Conservation (phyloP, 306 rosid species). For the Arachis hypogaea region DNA sequence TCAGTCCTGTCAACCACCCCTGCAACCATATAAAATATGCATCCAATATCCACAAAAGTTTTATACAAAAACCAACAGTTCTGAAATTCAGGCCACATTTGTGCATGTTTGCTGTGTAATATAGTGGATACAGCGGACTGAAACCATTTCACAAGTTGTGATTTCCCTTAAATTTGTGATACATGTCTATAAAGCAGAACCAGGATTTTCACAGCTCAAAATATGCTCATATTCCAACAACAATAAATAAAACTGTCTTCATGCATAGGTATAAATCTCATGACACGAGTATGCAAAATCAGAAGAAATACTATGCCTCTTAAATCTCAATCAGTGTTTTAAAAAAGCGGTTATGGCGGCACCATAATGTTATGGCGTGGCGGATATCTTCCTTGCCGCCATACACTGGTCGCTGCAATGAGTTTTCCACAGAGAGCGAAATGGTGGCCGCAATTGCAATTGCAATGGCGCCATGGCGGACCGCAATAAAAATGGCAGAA, state of each 20-base stretch:
- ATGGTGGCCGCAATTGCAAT: too few species aligned
- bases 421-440: too few species aligned
- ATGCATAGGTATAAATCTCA: background rate
- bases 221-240: conserved; percentile 13
- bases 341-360: too few species aligned
- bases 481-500: too few species aligned
- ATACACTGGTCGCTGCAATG: too few species aligned
- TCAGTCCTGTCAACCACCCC: conserved; percentile 99
- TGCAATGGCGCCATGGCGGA: too few species aligned
- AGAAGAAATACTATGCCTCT: background rate
- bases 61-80: conserved; percentile 25
- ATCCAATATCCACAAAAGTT: conserved; percentile 36
- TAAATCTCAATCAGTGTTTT: background rate
- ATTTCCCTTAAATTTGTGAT: conserved; percentile 10
- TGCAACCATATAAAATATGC: conserved; percentile 49
- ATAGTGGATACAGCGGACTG: conserved; percentile 6
- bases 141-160: conserved; percentile 28
- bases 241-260: background rate
- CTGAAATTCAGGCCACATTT: background rate
- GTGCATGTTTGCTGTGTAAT: background rate
- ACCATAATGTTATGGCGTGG: too few species aligned
- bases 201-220: conserved; percentile 21
- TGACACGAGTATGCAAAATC: background rate
- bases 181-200: conserved; percentile 27
- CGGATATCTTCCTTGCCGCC: too few species aligned